A percentile compares a stretch with the other conserved stretches of the same genome.
Conservation (phyloP, 1,284 basidiomycete genomes). For the Fomitiporia mediterranea region DNA sequence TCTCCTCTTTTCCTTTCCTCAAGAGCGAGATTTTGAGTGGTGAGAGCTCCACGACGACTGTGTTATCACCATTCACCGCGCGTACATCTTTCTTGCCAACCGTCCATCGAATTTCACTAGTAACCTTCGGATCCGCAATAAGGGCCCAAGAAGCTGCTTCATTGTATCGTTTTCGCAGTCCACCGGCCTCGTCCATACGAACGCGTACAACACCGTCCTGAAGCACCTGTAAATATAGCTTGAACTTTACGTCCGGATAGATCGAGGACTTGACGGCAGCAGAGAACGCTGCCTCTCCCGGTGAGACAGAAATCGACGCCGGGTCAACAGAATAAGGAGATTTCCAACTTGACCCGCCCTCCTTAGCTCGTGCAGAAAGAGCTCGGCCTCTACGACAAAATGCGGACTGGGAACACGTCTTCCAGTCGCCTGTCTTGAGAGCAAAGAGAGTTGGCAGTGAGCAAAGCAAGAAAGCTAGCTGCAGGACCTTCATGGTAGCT, state of each 20-base stretch:
- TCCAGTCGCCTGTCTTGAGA: conserved; percentile 81
- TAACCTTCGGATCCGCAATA: conserved; percentile 59
- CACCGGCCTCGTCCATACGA: conserved; percentile 79
- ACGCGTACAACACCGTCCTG: conserved; percentile 82
- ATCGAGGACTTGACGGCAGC: conserved; percentile 72
- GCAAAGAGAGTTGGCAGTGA: conserved; percentile 36
- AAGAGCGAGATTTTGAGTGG: conserved; percentile 73
- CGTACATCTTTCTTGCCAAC: conserved; percentile 56
- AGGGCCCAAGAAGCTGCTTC: conserved; percentile 87
- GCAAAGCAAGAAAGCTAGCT: conserved; percentile 27
- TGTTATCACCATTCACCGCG: conserved; percentile 57
- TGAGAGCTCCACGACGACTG: conserved; percentile 64
- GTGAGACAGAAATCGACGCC: conserved; percentile 44
- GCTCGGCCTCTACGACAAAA: conserved; percentile 88
- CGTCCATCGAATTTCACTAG: conserved; percentile 55
- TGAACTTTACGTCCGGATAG: conserved; percentile 79
- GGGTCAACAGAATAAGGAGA: conserved; percentile 81
- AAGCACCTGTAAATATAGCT: conserved; percentile 76
- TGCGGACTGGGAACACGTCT: conserved; percentile 83
- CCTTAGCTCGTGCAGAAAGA: conserved; percentile 64
- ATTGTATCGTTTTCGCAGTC: conserved; percentile 78
- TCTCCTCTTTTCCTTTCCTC: conserved; percentile 73
- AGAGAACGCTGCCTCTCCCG: conserved; percentile 58
- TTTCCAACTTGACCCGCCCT: conserved; percentile 54
- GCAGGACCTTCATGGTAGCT: background rate